Base-by-base conservation (phyloP, 176 grass and related monocot species). In the Calamus simplicifolius region DNA sequence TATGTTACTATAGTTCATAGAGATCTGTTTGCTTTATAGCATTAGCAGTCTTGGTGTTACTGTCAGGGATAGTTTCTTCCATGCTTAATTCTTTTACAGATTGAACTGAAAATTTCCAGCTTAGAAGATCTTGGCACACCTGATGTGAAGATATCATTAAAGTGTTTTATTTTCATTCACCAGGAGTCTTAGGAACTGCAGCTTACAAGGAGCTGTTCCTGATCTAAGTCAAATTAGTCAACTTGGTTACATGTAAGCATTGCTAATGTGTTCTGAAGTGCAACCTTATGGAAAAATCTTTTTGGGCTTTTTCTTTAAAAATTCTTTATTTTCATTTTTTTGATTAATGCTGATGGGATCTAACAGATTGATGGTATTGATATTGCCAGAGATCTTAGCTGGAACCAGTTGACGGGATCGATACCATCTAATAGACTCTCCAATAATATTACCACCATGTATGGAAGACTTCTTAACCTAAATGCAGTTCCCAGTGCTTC, bases 101-200 rank as follows among this genome's bases (percentile, higher is more conserved):
- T 43, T 43, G 12, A 43, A 12, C 35, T 38, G 2, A 38, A 38
- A 38, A 12, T 43, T 43, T 43, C 35, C 35, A 43, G 31, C 7
- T 38, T 38, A 8, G 7, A 38, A 38, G 7, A 38, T 6, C 31
- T 38, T 38, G 31, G 7, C 29, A 38, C 31, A 38, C 31, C 31
- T 38, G 31, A 38, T 38, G 1, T 38, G 10, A 1, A 38, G 35
- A 13, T 13, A 43, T 12, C 35, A 43, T 43, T 43, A 43, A 13
- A 43, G 12, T 43, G 8, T 43, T 13, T 43, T 43, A 43, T 53
- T 62, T 30, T 56, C 65, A 10, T 77, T 12, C 17, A 78, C 56
- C 51, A 89, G 86, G 86, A 89, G 81, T 89, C 71, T 89, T 72
- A 79, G 86, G 59, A 89, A 89, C 59, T 89, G 86, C 62, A 89